phyloP scores from a whole-genome alignment of 129 eudicot species.

The Silybum marianum region DNA sequence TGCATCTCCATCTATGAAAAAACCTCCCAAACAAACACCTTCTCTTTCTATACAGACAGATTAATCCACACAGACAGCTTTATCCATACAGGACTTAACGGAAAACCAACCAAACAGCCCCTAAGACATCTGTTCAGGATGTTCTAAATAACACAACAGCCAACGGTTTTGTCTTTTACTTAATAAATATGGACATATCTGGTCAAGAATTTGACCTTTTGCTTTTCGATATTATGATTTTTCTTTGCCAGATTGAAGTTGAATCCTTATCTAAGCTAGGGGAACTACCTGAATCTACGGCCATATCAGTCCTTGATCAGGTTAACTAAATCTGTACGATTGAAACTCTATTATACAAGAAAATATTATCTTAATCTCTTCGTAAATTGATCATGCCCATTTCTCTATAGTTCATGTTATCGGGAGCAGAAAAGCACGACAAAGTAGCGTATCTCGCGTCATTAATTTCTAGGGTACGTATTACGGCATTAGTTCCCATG shows the following conservation, averaged over 20 bases:
- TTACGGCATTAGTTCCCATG: background rate
- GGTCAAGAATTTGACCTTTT: background rate
- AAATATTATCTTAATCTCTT: background rate
- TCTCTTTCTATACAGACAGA: too few species aligned
- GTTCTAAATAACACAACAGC: background rate
- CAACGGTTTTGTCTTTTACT: background rate
- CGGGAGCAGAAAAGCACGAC: constrained; percentile 66
- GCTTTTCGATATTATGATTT: constrained; percentile 16
- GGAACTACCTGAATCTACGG: constrained; percentile 69
- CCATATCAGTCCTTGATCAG: constrained; percentile 92
- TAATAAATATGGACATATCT: background rate
- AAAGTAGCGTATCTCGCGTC: constrained; percentile 68
- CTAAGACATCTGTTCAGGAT: background rate
- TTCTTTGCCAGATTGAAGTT: constrained; percentile 61
- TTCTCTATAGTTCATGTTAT: constrained; percentile 72
- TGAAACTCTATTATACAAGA: background rate
- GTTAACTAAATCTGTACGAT: constrained; percentile 31
- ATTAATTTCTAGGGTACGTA: constrained; percentile 62
- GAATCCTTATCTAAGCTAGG: constrained; percentile 58
- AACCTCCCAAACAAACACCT: too few species aligned
- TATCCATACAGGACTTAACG: too few species aligned
- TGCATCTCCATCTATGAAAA: too few species aligned
- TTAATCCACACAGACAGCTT: too few species aligned
- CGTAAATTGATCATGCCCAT: constrained; percentile 10
- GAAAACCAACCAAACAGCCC: too few species aligned